Evolutionary conservation across 345 rosid species (phyloP).

Genomic region (Kandelia obovata): DNA sequence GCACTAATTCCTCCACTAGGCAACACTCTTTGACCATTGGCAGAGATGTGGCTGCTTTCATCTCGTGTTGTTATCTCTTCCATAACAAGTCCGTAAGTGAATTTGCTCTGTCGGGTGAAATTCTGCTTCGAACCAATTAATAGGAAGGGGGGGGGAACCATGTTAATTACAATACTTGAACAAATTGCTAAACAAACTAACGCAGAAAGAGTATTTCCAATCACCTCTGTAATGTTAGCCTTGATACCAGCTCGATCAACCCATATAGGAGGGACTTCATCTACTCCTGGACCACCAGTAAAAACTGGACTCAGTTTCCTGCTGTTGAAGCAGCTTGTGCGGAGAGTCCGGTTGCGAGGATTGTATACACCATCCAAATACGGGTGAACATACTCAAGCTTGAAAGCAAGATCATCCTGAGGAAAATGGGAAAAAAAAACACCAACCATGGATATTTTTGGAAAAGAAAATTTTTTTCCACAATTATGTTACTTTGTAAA

Average conservation of each 20-base stretch:
- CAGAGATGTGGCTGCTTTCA: slow-evolving; percentile 88
- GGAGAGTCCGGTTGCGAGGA: slow-evolving; percentile 81
- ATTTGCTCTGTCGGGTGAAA: slow-evolving; percentile 96
- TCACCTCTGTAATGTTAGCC: slow-evolving; percentile 94
- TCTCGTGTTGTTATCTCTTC: slow-evolving; percentile 98
- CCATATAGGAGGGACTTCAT: slow-evolving; percentile 99
- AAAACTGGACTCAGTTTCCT: slow-evolving; percentile 96
- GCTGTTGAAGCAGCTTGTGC: slow-evolving; percentile 89
- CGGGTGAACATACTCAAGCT: slow-evolving; percentile 97
- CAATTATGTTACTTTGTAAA: too few relatives aligned
- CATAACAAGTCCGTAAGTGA: slow-evolving; percentile 95
- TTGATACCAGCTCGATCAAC: slow-evolving; percentile 96
- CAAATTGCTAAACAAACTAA: background rate
- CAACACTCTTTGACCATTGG: slow-evolving; percentile 84
- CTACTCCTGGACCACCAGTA: slow-evolving; percentile 96
- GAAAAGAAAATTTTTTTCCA: background rate
- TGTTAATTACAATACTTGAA: background rate
- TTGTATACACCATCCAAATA: slow-evolving; percentile 81
- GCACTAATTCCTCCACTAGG: slow-evolving; percentile 98
- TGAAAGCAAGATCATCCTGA: slow-evolving; percentile 98
- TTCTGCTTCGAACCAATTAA: slow-evolving; percentile 46
- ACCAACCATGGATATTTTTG: slow-evolving; percentile 5
- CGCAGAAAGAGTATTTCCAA: slow-evolving; percentile 14
- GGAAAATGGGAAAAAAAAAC: background rate
- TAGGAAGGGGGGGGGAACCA: slow-evolving; percentile 3